Conservation (phyloP, 257 asterid species). For the Primulina huaijiensis region DNA sequence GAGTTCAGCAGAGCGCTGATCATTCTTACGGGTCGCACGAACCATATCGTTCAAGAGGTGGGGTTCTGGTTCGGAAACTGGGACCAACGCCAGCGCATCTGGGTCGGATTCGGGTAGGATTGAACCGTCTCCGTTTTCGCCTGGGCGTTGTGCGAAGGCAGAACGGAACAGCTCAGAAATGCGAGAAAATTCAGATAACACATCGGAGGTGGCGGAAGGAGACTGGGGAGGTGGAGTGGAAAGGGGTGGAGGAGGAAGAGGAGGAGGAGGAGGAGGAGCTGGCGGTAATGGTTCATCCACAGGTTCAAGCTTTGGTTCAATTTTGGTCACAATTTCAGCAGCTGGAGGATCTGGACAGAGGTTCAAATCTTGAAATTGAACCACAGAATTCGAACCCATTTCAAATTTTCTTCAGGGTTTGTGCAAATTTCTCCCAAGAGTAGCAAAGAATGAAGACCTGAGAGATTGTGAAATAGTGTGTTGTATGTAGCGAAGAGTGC, state of each 20-base stretch:
- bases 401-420: neutral
- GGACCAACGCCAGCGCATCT: slow-evolving; percentile 40
- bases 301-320: slow-evolving; percentile 54
- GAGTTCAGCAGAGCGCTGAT: slow-evolving; percentile 46
- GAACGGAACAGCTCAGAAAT: slow-evolving; percentile 47
- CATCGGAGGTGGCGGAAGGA: slow-evolving; percentile 26
- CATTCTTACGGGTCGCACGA: slow-evolving; percentile 29
- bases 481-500: neutral
- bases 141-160: slow-evolving; percentile 32
- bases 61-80: slow-evolving; percentile 29
- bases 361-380: slow-evolving; percentile 42
- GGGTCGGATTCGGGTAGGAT: slow-evolving; percentile 32
- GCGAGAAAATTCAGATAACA: slow-evolving; percentile 51
- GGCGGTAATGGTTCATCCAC: slow-evolving; percentile 36
- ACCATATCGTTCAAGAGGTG: slow-evolving; percentile 30
- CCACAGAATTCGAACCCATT: slow-evolving; percentile 30
- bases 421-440: neutral
- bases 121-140: slow-evolving; percentile 18
- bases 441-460: neutral
- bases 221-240: neutral
- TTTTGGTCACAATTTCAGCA: slow-evolving; percentile 33
- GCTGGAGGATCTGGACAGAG: slow-evolving; percentile 34
- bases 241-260: neutral
- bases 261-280: neutral
- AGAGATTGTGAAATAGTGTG: neutral